A percentile compares a stretch with the other conserved stretches of the same genome.
phyloP scores from a whole-genome alignment of 2,329 filamentous ascomycete species.

The Fusarium subtropicale region DNA sequence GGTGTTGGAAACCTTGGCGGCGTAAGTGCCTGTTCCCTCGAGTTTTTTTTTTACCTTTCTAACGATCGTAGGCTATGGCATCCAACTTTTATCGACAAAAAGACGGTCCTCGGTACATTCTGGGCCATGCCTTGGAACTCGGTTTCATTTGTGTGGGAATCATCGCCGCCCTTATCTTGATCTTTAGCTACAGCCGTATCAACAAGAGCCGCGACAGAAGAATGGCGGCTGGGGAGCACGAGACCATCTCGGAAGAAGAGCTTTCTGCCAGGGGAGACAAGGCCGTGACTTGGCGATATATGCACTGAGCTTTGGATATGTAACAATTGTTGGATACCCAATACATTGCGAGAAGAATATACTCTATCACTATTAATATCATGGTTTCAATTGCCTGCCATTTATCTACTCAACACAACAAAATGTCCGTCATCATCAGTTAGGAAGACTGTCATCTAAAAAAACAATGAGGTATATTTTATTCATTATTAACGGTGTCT shows the following conservation, averaged over 20 bases:
- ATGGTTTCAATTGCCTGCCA: too few relatives aligned
- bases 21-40: constrained; percentile 46
- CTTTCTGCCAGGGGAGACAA: constrained; percentile 70
- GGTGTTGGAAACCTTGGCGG: constrained; percentile 69
- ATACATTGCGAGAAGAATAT: background rate
- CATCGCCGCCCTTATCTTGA: constrained; percentile 56
- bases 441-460: too few relatives aligned
- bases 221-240: constrained; percentile 58
- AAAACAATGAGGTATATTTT: too few relatives aligned
- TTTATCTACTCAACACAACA: too few relatives aligned
- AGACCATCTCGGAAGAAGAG: constrained; percentile 57
- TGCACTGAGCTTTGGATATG: constrained; percentile 53
- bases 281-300: constrained; percentile 72
- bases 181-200: constrained; percentile 65
- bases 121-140: constrained; percentile 64
- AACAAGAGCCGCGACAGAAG: constrained; percentile 68
- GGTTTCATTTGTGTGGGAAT: constrained; percentile 61
- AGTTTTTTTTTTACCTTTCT: background rate
- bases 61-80: constrained; percentile 67
- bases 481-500: too few relatives aligned
- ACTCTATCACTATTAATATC: background rate
- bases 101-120: constrained; percentile 61
- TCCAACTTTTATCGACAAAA: constrained; percentile 75
- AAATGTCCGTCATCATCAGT: too few relatives aligned
- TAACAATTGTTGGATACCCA: background rate